Evolutionary conservation across 2,329 filamentous ascomycete species (phyloP), one percentile per base, ranked within the genome.

Genomic region (Xylariaceae sp.): DNA sequence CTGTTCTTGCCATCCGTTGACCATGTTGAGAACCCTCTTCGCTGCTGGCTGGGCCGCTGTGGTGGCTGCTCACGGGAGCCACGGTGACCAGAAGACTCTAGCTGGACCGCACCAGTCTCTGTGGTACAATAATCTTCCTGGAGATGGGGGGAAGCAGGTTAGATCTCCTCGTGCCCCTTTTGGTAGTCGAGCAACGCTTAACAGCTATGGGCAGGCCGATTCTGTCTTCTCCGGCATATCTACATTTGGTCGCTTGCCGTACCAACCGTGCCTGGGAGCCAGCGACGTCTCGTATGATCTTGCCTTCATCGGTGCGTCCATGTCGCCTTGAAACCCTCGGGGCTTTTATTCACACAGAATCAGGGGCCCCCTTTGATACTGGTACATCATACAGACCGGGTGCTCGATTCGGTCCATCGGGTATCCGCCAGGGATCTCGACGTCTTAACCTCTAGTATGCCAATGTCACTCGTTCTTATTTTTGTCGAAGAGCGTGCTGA

Each of bases 171-270:
- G n/a, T n/a, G n/a, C n/a, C n/a, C n/a, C n/a, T n/a, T n/a, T n/a
- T n/a, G n/a, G n/a, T n/a, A n/a, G n/a, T n/a, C n/a, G n/a, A n/a
- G n/a, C n/a, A n/a, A n/a, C n/a, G n/a, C n/a, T n/a, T n/a, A n/a
- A n/a, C n/a, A n/a, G n/a, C n/a, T n/a, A n/a, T 13, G 21, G 9
- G 17, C 40, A 89, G 81, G 85, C 85, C 39, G 85, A 93, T 57
- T 88, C 84, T 1, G 84, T 92, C 37, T 93, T 92, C 61, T 90
- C 83, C 1, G 86, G 86, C 18, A 92, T 93, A 51, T 83, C 82
- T 1, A 93, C 86, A 6, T 92, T 92, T 53, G 86, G 84, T 9
- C 78, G 84, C 32, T 64, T 92, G 26, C 77, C 80, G 5, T 92
- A 93, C 60, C 75, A 72, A 37, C 83, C 83, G 3, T 93, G 86